Evolutionary conservation across 1,284 basidiomycete genomes (phyloP).

Genomic region (Rhizopogon parksii): DNA sequence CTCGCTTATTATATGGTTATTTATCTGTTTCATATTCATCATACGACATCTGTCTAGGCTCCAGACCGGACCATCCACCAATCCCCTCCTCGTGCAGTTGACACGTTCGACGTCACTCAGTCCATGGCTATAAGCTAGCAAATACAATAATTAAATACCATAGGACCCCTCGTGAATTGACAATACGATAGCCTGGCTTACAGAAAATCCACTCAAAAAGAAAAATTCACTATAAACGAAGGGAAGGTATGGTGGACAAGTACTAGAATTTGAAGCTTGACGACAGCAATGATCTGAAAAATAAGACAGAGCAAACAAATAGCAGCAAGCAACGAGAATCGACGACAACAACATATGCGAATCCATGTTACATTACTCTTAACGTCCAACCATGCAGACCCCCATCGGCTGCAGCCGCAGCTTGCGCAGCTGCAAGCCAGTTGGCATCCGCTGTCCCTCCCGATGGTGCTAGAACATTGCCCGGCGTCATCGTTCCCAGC

Average conservation of each 20-base stretch:
- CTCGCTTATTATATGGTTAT: not conserved
- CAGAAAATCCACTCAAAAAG: slow-evolving; percentile 6
- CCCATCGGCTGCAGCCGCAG: slow-evolving; percentile 48
- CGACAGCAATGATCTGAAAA: slow-evolving; percentile 11
- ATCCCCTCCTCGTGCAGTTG: slow-evolving; percentile 1
- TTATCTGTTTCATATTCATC: not conserved
- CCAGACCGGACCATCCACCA: not conserved
- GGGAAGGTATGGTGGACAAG: slow-evolving; percentile 21
- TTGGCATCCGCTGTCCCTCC: slow-evolving; percentile 43
- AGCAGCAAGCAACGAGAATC: slow-evolving; percentile 13
- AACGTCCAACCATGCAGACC: slow-evolving; percentile 66
- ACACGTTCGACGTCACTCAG: slow-evolving; percentile 19
- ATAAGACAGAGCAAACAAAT: slow-evolving; percentile 21
- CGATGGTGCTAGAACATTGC: slow-evolving; percentile 32
- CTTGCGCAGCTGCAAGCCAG: slow-evolving; percentile 64
- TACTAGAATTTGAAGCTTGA: not conserved
- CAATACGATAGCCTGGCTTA: slow-evolving; percentile 20
- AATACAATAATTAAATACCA: slow-evolving; percentile 6
- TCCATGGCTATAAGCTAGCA: not conserved
- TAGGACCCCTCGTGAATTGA: slow-evolving; percentile 15
- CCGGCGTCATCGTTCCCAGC: slow-evolving; percentile 36
- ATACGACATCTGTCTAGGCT: no score
- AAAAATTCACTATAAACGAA: slow-evolving; percentile 8
- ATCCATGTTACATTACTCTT: slow-evolving; percentile 53
- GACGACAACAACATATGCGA: slow-evolving; percentile 12